Conservation (phyloP, 495 filamentous ascomycete genomes). For the Neurospora sublineolata region DNA sequence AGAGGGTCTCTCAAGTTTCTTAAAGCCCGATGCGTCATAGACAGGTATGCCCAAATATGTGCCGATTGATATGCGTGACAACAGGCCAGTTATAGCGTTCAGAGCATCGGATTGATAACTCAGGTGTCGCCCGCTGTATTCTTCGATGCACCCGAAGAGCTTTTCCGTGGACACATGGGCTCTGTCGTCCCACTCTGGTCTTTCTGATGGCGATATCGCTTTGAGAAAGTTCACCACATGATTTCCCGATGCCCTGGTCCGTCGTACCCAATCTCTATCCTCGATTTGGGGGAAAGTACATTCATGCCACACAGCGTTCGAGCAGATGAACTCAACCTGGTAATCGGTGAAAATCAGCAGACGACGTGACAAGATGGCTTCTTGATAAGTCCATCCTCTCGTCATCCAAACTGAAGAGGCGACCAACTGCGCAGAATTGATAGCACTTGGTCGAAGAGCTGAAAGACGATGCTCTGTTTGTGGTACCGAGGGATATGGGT, state of each 20-base stretch:
- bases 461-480: not conserved
- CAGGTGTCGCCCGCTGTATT: not conserved
- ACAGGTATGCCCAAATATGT: not conserved
- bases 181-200: too few species aligned
- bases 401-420: constrained; percentile 18
- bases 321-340: constrained; percentile 21
- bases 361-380: constrained; percentile 23
- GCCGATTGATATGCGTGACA: not conserved
- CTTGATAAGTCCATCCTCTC: constrained; percentile 31
- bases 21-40: too few species aligned
- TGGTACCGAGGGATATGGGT: not conserved
- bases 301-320: not conserved
- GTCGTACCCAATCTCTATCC: too few species aligned
- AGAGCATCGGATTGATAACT: not conserved
- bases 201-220: too few species aligned
- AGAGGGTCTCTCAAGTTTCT: too few species aligned
- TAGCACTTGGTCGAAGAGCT: not conserved
- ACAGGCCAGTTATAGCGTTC: not conserved
- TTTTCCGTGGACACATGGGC: too few species aligned
- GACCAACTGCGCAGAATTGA: not conserved
- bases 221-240: too few species aligned
- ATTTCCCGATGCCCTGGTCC: too few species aligned
- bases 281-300: not conserved
- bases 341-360: constrained; percentile 18
- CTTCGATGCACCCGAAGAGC: not conserved